Evolutionary conservation across 768 basidiomycete genomes (phyloP), one percentile per base, ranked within the genome.

Genomic region (Lactarius hengduanensis): DNA sequence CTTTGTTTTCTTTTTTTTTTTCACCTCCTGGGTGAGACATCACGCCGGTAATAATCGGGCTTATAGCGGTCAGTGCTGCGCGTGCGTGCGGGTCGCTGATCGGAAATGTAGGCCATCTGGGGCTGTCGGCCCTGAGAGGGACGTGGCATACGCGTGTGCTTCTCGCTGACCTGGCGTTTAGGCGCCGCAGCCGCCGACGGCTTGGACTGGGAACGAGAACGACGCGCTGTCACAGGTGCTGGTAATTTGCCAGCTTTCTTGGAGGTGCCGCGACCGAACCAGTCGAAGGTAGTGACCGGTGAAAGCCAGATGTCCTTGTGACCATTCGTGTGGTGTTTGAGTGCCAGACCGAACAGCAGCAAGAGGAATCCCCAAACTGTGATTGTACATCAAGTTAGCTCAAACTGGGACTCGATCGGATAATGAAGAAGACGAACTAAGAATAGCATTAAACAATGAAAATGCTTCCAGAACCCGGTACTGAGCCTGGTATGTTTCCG

Each of bases 401-500:
- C 50, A 57, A 63, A 16, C 30, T 55, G 59, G 57, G 56, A 59
- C 60, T 59, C 30, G 63, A 59, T 38, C 43, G 62, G 32, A 36
- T 54, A 63, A 56, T 56, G 38, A 34, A 34, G 38, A 26, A 28
- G 7, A 79, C 88, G 65, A 76, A 88, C 91, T 78, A 4, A 94
- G 81, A 53, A 82, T 80, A 59, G 88, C 85, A 71, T 92, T 93
- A 75, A 94, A 85, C 63, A 93, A 77, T 7, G 92, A 85, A 76
- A 93, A 93, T 20, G 88, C 84, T 75, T 87, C 90, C 66, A 94
- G 80, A 22, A 92, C 91, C 34, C 87, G 86, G 74, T 92, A 93
- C 80, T 92, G 92, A n/a, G 91, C 91, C 70, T 92, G 92, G 75
- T 89, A 94, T 67, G 90, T 90, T 71, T 91, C 89, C 28, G 91